phyloP scores from a whole-genome alignment of 148 eudicot genomes.

The Amaranthus palmeri region DNA sequence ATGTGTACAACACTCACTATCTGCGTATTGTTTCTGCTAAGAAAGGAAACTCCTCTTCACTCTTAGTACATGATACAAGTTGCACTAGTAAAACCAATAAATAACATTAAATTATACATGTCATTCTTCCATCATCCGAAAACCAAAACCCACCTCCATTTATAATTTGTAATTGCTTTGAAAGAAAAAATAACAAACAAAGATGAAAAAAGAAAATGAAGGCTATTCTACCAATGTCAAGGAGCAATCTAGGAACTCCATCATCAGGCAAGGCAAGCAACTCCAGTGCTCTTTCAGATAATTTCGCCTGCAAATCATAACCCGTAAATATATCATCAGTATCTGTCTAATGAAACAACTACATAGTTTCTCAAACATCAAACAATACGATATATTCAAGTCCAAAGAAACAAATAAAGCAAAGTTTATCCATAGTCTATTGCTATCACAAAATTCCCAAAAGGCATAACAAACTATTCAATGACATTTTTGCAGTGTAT shows the following conservation, averaged over 20 bases:
- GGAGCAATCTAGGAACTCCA: conserved; percentile 73
- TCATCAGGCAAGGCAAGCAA: conserved; percentile 89
- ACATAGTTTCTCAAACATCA: background rate
- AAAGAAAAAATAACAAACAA: background rate
- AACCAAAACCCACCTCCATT: background rate
- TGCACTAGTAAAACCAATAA: background rate
- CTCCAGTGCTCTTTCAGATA: conserved; percentile 87
- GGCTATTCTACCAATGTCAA: conserved; percentile 62
- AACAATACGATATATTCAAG: background rate
- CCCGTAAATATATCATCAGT: background rate
- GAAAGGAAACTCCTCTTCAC: background rate
- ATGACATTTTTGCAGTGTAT: too few relatives aligned
- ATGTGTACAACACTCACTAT: background rate
- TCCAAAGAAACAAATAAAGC: background rate
- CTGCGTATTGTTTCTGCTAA: background rate
- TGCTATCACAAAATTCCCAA: background rate
- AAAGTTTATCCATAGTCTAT: background rate
- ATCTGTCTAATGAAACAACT: background rate
- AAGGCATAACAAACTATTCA: too few relatives aligned
- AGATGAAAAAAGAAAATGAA: background rate
- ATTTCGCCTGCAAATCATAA: conserved; percentile 44
- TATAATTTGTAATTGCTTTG: background rate
- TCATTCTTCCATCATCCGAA: background rate
- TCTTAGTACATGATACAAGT: background rate
- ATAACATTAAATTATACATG: background rate